Percentiles rank a stretch among this genome's conserved stretches.
phyloP scores from a whole-genome alignment of 1,284 basidiomycete species.

The Naganishia liquefaciens region DNA sequence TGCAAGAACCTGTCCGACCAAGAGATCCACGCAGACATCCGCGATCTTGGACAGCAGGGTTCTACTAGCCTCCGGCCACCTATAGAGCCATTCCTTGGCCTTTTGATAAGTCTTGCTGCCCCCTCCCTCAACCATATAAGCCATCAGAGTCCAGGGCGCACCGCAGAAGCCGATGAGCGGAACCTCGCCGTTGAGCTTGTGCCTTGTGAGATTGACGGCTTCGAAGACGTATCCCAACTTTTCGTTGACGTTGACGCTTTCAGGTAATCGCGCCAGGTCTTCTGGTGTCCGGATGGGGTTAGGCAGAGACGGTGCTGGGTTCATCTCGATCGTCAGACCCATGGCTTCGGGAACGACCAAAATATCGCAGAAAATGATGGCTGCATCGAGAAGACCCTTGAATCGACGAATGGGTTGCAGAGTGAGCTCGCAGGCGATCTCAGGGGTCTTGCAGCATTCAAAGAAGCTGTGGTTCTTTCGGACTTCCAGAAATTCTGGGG shows the following conservation, averaged over 20 bases:
- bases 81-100: slow-evolving; percentile 88
- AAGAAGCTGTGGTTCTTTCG: slow-evolving; percentile 87
- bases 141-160: slow-evolving; percentile 94
- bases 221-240: slow-evolving; percentile 88
- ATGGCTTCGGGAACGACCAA: slow-evolving; percentile 93
- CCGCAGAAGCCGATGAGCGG: slow-evolving; percentile 94
- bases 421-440: slow-evolving; percentile 80
- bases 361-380: slow-evolving; percentile 96
- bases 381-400: slow-evolving; percentile 78
- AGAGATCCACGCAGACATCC: slow-evolving; percentile 77
- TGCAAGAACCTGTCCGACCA: slow-evolving; percentile 86
- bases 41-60: slow-evolving; percentile 74
- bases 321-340: slow-evolving; percentile 93
- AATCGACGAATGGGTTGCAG: slow-evolving; percentile 88
- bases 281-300: slow-evolving; percentile 73
- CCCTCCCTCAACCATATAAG: slow-evolving; percentile 95
- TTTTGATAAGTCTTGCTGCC: slow-evolving; percentile 84
- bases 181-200: slow-evolving; percentile 76
- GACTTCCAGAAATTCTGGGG: slow-evolving; percentile 77
- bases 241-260: slow-evolving; percentile 71
- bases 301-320: slow-evolving; percentile 77
- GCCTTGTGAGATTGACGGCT: slow-evolving; percentile 79
- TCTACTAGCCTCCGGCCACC: slow-evolving; percentile 78
- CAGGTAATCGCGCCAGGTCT: slow-evolving; percentile 66
- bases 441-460: slow-evolving; percentile 84